Percentiles rank a stretch among this genome's conserved stretches.
Evolutionary conservation across 768 basidiomycete species (phyloP).

Genomic region (Scleroderma bovista): DNA sequence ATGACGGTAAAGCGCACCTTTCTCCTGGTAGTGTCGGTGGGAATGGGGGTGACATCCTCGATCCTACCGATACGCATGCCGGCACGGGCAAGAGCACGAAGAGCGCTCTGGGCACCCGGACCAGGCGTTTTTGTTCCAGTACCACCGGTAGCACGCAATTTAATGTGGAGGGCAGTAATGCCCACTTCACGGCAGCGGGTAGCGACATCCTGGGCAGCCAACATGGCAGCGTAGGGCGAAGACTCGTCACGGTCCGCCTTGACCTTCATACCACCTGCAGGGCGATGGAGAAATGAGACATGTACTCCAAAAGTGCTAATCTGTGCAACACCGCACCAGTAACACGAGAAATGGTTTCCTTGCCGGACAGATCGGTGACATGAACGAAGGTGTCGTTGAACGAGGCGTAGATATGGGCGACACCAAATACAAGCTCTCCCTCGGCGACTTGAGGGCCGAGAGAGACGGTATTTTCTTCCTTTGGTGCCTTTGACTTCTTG

Average conservation of each 20-base stretch:
- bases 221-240: constrained; percentile 95
- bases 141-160: constrained; percentile 96
- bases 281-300: neutral
- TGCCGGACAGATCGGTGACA: constrained; percentile 96
- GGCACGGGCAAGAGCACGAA: constrained; percentile 95
- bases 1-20: constrained; percentile 51
- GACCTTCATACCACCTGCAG: constrained; percentile 99
- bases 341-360: constrained; percentile 98
- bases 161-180: constrained; percentile 97
- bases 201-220: constrained; percentile 97
- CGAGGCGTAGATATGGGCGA: constrained; percentile 97
- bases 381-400: constrained; percentile 99
- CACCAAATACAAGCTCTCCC: constrained; percentile 96
- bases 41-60: constrained; percentile 96
- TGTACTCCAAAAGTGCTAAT: neutral
- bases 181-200: constrained; percentile 96
- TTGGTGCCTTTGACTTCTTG: constrained; percentile 73
- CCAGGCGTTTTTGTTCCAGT: constrained; percentile 99
- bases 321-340: constrained; percentile 57
- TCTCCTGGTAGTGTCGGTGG: constrained; percentile 94
- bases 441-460: constrained; percentile 96
- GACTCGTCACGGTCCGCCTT: constrained; percentile 99
- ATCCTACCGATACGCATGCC: constrained; percentile 98
- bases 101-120: constrained; percentile 96
- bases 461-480: constrained; percentile 79